Percentiles rank a stretch among this genome's conserved stretches.
Conservation (phyloP, 805 yeast genomes). For the Candida maris region DNA sequence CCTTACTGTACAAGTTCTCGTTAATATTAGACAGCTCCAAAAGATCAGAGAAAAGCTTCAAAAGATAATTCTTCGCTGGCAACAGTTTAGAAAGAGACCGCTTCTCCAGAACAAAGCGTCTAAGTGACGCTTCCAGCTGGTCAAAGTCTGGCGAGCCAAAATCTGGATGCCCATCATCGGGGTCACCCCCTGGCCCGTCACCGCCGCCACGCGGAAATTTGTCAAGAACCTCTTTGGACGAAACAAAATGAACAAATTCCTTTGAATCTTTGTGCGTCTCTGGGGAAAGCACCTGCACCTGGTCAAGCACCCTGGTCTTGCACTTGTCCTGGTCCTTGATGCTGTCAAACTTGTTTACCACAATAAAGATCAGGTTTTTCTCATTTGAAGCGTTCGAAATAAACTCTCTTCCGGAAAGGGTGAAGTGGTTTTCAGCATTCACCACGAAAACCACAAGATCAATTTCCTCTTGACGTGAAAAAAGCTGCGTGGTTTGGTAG, state of each 20-base stretch:
- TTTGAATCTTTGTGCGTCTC: constrained; percentile 82
- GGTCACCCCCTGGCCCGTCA: constrained; percentile 33
- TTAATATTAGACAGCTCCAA: constrained; percentile 59
- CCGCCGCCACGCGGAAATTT: constrained; percentile 34
- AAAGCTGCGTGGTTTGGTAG: constrained; percentile 89
- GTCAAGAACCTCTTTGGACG: constrained; percentile 51
- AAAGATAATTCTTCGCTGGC: constrained; percentile 87
- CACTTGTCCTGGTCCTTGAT: constrained; percentile 81
- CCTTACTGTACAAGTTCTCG: constrained; percentile 47
- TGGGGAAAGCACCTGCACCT: constrained; percentile 81
- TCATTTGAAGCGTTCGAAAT: constrained; percentile 87
- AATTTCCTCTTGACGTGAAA: constrained; percentile 94
- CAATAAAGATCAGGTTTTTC: constrained; percentile 87
- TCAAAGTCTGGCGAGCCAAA: constrained; percentile 66
- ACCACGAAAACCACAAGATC: constrained; percentile 96
- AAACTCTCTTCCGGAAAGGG: constrained; percentile 91
- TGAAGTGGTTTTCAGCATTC: constrained; percentile 92
- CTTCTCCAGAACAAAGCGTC: constrained; percentile 84
- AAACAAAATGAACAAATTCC: constrained; percentile 93
- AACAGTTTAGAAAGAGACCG: constrained; percentile 82
- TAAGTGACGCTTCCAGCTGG: constrained; percentile 74
- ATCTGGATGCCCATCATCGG: constrained; percentile 30
- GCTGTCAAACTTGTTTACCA: constrained; percentile 87
- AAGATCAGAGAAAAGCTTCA: constrained; percentile 67
- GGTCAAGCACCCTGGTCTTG: constrained; percentile 70